Base-by-base conservation (phyloP, 176 grass and related monocot genomes). In the Pontederia paniculata region DNA sequence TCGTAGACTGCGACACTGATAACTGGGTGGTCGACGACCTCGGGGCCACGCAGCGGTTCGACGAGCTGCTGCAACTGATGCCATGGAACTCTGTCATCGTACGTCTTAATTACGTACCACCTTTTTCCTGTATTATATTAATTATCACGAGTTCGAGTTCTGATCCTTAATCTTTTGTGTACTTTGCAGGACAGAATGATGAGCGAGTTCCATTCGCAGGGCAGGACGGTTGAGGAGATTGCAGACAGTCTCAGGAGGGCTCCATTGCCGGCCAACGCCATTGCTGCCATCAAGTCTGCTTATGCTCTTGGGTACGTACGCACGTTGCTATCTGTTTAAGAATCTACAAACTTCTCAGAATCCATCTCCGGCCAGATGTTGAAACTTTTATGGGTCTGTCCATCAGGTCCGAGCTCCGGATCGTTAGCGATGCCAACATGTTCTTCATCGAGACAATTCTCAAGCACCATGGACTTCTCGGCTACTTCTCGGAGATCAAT, bases 1-100 rank as follows among this genome's bases (percentile, higher is more conserved):
- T 95, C 69, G 80, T 88, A 75, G 84, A 88, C 62, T 81, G 80
- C 65, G 89, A 95, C 75, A 95, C 81, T 78, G 84, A 95, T 68
- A 54, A 82, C 56, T 95, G 84, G 84, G 81, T 88, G 58, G 62
- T 85, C 55, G 80, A 77, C 65, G 47, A 77, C 62, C 77, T 88
- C 68, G 81, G 84, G 31, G 80, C 52, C 78, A 42, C 75, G 59
- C 74, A 69, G 45, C 65, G 73, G 9, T 95, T 88, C 69, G 46
- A 70, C 47, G 76, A 67, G 67, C 81, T 85, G 13, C 81, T 73
- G 56, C 66, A 67, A 19, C 79, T 84, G 63, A 73, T 95, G 71
- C 59, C 45, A 59, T 95, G 89, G 89, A 95, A 95, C 41, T 54
- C 84, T 12, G 83, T 83, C 60, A 85, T 85, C 66, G 89, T 94